These are phyloP conservation scores for Penicillium canescens DNA, from an alignment of 495 filamentous ascomycete species.

Conservation along the genomic window DNA sequence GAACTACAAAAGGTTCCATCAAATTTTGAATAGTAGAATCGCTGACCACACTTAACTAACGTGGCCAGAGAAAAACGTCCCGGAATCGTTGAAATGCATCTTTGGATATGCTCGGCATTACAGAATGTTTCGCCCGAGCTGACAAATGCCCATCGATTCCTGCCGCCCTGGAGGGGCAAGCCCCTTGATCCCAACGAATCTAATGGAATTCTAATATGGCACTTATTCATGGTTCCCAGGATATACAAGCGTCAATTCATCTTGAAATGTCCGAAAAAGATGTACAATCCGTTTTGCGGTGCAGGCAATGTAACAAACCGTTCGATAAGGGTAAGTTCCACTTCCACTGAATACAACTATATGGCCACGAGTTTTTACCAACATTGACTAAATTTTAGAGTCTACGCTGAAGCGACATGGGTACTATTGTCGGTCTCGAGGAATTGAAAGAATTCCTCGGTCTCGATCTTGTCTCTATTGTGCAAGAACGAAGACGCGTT, in stretches of 20 bases:
- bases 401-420: constrained; percentile 48
- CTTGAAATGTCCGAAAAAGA: constrained; percentile 31
- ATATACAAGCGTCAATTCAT: neutral
- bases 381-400: constrained; percentile 21
- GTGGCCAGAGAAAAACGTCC: too few relatives aligned
- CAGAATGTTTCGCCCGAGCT: constrained; percentile 44
- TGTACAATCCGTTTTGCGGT: constrained; percentile 32
- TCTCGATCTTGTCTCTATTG: constrained; percentile 43
- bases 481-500: constrained; percentile 39
- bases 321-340: constrained; percentile 41
- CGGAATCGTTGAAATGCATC: too few relatives aligned
- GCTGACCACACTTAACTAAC: too few relatives aligned
- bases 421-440: constrained; percentile 49
- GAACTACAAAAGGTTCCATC: too few relatives aligned
- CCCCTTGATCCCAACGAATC: too few relatives aligned
- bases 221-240: too few relatives aligned
- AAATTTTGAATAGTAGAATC: too few relatives aligned
- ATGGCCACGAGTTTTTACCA: constrained; percentile 17
- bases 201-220: too few relatives aligned
- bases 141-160: constrained; percentile 30
- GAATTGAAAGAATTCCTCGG: constrained; percentile 18
- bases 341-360: constrained; percentile 4
- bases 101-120: constrained; percentile 10
- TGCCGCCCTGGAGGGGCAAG: too few relatives aligned
- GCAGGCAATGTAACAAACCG: constrained; percentile 40